phyloP scores from a whole-genome alignment of 441 rosid genomes.

The Capsella rubella region DNA sequence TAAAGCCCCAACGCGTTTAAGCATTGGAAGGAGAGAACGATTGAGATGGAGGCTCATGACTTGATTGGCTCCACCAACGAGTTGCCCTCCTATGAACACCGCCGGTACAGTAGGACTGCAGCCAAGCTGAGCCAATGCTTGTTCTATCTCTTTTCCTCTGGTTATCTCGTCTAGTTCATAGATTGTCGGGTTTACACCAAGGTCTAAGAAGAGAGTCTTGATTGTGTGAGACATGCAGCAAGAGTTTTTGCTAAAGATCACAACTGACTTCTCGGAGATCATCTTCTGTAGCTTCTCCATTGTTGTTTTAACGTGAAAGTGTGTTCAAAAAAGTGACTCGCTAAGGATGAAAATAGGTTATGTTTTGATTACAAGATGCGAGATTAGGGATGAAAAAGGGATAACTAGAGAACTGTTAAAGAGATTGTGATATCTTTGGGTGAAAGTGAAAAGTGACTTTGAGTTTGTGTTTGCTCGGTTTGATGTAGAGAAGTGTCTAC shows the following conservation, averaged over 20 bases:
- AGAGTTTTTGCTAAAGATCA: conserved; percentile 79
- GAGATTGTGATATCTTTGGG: conserved; percentile 8
- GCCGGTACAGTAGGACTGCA: conserved; percentile 63
- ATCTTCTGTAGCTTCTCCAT: conserved; percentile 70
- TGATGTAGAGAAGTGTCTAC: conserved; percentile 11
- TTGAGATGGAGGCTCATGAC: conserved; percentile 83
- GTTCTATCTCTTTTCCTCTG: conserved; percentile 70
- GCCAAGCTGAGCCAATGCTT: conserved; percentile 65
- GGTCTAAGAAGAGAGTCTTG: conserved; percentile 64
- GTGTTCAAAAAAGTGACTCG: not conserved
- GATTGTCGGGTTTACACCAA: conserved; percentile 71
- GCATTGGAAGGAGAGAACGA: conserved; percentile 70
- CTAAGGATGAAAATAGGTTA: not conserved
- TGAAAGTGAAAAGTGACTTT: conserved; percentile 18
- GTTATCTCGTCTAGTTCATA: conserved; percentile 73
- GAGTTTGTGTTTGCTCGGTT: conserved; percentile 25
- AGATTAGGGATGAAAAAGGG: not conserved
- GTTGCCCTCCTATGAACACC: conserved; percentile 77
- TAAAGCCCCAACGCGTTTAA: conserved; percentile 70
- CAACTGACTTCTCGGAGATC: conserved; percentile 74
- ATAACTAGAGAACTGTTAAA: not conserved
- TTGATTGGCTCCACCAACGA: conserved; percentile 79
- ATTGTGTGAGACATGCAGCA: conserved; percentile 82
- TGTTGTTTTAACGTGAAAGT: not conserved
- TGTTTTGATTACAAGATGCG: not conserved